A percentile compares a stretch with the other conserved stretches of the same genome.
These are phyloP conservation scores for Auriscalpium microsporum DNA, from an alignment of 768 basidiomycete species.

Conservation along the genomic window DNA sequence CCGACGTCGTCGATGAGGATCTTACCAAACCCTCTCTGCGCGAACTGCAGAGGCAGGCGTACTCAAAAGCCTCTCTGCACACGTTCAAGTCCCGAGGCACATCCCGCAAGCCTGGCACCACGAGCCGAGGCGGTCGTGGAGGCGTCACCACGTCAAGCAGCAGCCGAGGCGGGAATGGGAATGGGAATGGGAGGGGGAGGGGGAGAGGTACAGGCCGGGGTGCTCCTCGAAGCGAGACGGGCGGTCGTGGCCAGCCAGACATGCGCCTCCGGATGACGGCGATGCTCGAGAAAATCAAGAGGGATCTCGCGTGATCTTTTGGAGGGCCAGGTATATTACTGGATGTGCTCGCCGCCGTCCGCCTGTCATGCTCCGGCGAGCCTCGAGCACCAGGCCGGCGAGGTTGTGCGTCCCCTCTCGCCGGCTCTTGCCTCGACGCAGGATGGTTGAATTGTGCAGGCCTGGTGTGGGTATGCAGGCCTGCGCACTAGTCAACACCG, in stretches of 20 bases:
- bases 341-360: too few relatives aligned
- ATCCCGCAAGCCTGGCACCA: conserved; percentile 16
- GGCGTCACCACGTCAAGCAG: background rate
- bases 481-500: too few relatives aligned
- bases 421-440: too few relatives aligned
- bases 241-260: conserved; percentile 48
- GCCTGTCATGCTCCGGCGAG: too few relatives aligned
- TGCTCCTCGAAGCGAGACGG: conserved; percentile 20
- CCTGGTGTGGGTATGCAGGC: too few relatives aligned
- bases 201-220: conserved; percentile 22
- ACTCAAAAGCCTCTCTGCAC: conserved; percentile 49
- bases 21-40: conserved; percentile 35
- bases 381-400: too few relatives aligned
- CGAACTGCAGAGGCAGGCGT: conserved; percentile 54
- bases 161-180: conserved; percentile 10
- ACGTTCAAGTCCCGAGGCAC: conserved; percentile 44
- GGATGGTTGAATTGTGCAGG: too few relatives aligned
- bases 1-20: background rate
- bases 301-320: conserved; percentile 23
- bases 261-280: conserved; percentile 87
- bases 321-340: too few relatives aligned
- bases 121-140: conserved; percentile 1
- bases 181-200: conserved; percentile 20
- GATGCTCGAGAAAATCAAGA: conserved; percentile 80
- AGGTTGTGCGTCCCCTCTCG: too few relatives aligned